Conservation (phyloP, 345 rosid species). For the Eucalyptus marginata region DNA sequence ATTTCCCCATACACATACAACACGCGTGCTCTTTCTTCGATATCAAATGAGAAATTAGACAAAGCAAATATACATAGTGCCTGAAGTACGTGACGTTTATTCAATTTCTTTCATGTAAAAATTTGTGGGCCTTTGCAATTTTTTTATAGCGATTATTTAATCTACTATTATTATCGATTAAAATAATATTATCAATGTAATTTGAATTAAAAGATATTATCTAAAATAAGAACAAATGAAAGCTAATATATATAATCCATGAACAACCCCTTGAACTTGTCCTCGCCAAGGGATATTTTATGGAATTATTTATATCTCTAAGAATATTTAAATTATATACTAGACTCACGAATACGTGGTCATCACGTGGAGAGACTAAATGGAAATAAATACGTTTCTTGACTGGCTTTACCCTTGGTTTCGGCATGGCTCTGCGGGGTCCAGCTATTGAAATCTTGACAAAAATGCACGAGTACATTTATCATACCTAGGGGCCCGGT, state of each 20-base stretch:
- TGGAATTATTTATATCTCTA: background rate
- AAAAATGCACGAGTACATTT: background rate
- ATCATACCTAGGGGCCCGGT: background rate
- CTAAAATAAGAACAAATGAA: background rate
- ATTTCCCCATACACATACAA: background rate
- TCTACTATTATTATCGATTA: background rate
- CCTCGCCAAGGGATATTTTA: background rate
- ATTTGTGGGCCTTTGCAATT: background rate
- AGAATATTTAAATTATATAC: background rate
- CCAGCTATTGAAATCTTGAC: background rate
- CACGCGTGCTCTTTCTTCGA: fast-evolving
- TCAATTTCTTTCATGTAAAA: background rate
- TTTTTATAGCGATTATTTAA: background rate
- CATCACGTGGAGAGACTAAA: background rate
- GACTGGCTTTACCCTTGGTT: background rate
- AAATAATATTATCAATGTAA: background rate
- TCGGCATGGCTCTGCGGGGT: background rate
- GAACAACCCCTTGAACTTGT: background rate
- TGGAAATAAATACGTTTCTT: background rate
- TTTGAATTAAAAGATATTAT: background rate
- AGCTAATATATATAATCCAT: background rate
- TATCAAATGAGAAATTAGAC: background rate
- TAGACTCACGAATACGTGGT: background rate
- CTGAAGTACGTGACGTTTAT: background rate
- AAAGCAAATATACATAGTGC: too few relatives aligned